Evolutionary conservation across 1,284 basidiomycete genomes (phyloP), one percentile per base, ranked within the genome.

Genomic region (Trametes pubescens): DNA sequence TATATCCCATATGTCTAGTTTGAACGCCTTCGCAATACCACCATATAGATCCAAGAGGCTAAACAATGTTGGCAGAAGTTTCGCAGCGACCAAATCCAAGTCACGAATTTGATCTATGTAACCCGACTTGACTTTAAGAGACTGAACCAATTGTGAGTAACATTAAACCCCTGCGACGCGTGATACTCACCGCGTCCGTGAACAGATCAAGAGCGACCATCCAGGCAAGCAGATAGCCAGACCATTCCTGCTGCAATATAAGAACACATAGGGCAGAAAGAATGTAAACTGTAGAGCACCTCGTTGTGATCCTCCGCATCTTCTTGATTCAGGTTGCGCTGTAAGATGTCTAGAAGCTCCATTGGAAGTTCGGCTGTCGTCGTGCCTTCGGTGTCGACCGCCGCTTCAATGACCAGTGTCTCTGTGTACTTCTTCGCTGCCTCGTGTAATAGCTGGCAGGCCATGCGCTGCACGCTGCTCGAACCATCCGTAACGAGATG

Each of bases 121-220:
- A 51, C 86, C 83, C 8, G 89, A 84, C 69, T 90, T 89, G 51
- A 97, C 88, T 81, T 90, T 90, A 69, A 94, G 81, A 0, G 94
- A 95, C 88, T 95, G 68, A 1, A 18, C n/a, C 11, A 65, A 73
- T 0, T 6, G 26, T 62, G 40, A 62, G 72, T 38, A 38, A 59
- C 40, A n/a, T 46, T 16, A 24, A 47, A 18, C 40, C 14, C 32
- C 1, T 60, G 21, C 24, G 34, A 18, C 13, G 26, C 48, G 37
- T 35, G 10, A 9, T 34, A 81, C 92, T 69, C 73, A 96, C 95
- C 10, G 95, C 92, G 74, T 93, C 87, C 37, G 84, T 82, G 77
- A 99, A 99, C 63, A 94, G 84, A 72, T 97, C 93, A 68, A 99
- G 91, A 0, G 92, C 74, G 5, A 95, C 80, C 86, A 98, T 93